A percentile compares a stretch with the other conserved stretches of the same genome.
Evolutionary conservation across 768 basidiomycete genomes (phyloP).

Genomic region (Trametes punicea): DNA sequence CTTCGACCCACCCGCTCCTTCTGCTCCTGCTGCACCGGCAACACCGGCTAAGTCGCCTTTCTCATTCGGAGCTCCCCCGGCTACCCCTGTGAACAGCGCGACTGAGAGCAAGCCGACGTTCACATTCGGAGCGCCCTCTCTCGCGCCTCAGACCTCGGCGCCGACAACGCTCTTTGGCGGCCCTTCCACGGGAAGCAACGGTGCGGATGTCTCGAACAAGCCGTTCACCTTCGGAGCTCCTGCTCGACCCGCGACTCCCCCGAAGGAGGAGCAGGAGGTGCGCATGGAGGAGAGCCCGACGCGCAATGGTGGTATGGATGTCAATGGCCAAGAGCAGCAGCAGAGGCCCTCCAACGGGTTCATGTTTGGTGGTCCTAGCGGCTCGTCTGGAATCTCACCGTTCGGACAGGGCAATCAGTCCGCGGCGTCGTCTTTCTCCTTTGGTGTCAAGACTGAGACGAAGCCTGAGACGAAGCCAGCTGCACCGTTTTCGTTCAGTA

Average conservation of each 20-base stretch:
- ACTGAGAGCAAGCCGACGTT: conserved; percentile 36
- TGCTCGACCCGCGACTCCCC: conserved; percentile 60
- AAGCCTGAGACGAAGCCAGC: conserved; percentile 44
- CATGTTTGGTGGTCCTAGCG: conserved; percentile 41
- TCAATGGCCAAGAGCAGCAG: conserved; percentile 28
- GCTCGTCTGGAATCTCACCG: conserved; percentile 26
- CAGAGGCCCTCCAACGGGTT: conserved; percentile 29
- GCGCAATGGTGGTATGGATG: conserved; percentile 47
- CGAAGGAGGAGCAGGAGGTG: conserved; percentile 62
- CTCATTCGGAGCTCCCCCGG: conserved; percentile 32
- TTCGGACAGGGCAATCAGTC: conserved; percentile 37
- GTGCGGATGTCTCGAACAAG: conserved; percentile 45
- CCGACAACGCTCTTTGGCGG: conserved; percentile 47
- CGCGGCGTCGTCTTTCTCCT: conserved; percentile 18
- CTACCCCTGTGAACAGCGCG: conserved; percentile 25
- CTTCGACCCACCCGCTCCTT: conserved; percentile 37
- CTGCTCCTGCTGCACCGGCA: conserved; percentile 26
- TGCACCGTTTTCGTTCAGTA: conserved; percentile 41
- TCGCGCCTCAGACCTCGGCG: conserved; percentile 30
- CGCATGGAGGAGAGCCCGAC: conserved; percentile 83
- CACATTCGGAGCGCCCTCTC: conserved; percentile 36
- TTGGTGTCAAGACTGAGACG: conserved; percentile 37
- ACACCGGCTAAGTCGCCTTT: conserved; percentile 35
- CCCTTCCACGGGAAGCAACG: conserved; percentile 32
- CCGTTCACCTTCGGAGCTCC: conserved; percentile 53